Base-by-base conservation (phyloP, 441 rosid genomes). In the Jatropha multifida region DNA sequence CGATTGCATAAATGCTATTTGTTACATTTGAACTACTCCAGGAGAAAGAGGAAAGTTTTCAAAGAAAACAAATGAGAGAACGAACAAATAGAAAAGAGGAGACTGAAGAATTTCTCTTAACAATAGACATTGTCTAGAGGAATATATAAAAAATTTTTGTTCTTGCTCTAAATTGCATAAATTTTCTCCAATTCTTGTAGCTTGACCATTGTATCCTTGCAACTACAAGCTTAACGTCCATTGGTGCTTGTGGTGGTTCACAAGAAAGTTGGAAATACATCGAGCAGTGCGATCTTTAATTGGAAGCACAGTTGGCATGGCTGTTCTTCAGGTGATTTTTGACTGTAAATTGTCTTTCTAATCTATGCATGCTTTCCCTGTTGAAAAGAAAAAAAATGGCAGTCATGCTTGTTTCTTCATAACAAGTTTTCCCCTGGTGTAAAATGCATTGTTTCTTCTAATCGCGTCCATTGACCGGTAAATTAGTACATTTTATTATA, bases 181-280 rank as follows among this genome's bases (percentile, higher is more conserved):
- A 32, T 32, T 32, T 32, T 32, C 32, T 32, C 32, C 32, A 32
- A 32, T 32, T 32, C 32, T 58, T 69, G 79, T 79, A 94, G 97
- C 88, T 94, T 40, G 92, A 94, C 75, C 98, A 94, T 73, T 93
- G 97, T 15, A 77, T 93, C 78, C 92, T 85, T 23, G 98, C 99
- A 27, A 83, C 92, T 8, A 73, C 97, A 41, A 88, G 89, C 5
- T 79, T 92, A 77, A 54, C 81, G 1, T 84, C 96, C 40, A 71
- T 76, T 38, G 23, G 73, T 51, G 78, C 73, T 58, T 83, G 44
- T 80, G 76, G 81, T 87, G 83, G 96, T 81, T 83, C 73, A 86
- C 99, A 0, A 90, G 90, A 84, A 93, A 81, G 90, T 76, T 93
- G 72, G 96, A 90, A 78, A 77, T 92, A 76, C 99, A 93, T 86